Evolutionary conservation across 305 asterid species (phyloP).

Genomic region (Fraxinus albicans): DNA sequence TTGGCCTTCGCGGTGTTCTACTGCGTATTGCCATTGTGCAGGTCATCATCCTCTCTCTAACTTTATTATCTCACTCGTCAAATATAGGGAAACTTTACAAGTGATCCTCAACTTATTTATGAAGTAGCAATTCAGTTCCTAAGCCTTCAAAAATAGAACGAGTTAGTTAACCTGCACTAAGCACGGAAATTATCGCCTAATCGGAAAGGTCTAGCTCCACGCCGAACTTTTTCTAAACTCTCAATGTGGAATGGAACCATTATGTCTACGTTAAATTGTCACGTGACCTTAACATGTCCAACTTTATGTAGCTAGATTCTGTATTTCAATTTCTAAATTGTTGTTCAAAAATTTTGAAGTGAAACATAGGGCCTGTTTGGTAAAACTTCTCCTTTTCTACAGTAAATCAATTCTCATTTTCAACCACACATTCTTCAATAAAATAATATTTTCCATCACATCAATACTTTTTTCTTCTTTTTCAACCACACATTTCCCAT

Average conservation of each 20-base stretch:
- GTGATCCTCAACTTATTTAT: background rate
- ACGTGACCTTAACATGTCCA: background rate
- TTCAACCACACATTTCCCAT: too few species aligned
- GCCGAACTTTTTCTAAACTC: background rate
- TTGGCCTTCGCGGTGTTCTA: constrained; percentile 56
- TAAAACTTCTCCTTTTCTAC: too few species aligned
- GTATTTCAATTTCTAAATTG: background rate
- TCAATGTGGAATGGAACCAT: background rate
- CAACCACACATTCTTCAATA: too few species aligned
- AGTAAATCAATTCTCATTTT: too few species aligned
- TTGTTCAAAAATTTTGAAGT: background rate
- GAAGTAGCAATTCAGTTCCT: background rate
- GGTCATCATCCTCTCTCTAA: constrained; percentile 24
- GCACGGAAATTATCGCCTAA: background rate
- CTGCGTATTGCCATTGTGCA: constrained; percentile 55
- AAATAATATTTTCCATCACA: too few species aligned
- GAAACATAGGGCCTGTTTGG: too few species aligned
- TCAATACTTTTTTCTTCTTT: too few species aligned
- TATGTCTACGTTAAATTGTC: background rate
- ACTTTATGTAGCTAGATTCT: background rate
- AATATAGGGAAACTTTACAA: background rate
- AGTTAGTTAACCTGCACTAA: background rate
- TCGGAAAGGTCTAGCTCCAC: background rate
- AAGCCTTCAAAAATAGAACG: background rate
- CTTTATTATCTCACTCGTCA: background rate